phyloP scores from a whole-genome alignment of 371 early-diverging fungal species.

The Coemansia sp. region DNA sequence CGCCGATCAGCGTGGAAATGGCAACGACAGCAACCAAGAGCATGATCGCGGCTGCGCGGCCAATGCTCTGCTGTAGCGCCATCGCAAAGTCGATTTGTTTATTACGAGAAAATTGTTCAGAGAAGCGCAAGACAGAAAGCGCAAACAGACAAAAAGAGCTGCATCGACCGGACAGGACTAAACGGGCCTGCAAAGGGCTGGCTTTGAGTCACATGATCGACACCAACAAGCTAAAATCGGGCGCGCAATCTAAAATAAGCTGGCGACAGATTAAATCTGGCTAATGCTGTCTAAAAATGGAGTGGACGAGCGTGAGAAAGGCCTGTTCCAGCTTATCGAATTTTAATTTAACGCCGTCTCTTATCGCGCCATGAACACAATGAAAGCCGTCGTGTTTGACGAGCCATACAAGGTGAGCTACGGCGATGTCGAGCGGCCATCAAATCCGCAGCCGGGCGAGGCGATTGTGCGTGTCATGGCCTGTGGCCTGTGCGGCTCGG shows the following conservation, averaged over 20 bases:
- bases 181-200: too few species aligned
- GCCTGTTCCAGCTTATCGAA: neutral
- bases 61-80: neutral
- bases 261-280: too few species aligned
- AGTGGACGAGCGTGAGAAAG: too few species aligned
- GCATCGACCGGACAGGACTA: neutral
- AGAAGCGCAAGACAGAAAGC: neutral
- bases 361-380: neutral
- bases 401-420: slow-evolving; percentile 22
- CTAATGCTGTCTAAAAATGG: too few species aligned
- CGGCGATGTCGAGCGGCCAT: slow-evolving; percentile 24
- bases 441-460: slow-evolving; percentile 24
- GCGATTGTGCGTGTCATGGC: slow-evolving; percentile 43
- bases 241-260: too few species aligned
- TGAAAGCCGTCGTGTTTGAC: slow-evolving; percentile 39
- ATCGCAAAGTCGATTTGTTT: neutral
- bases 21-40: neutral
- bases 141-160: neutral
- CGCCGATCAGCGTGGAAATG: slow-evolving; percentile 1
- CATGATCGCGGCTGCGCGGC: neutral
- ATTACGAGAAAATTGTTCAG: neutral
- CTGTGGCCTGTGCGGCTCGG: slow-evolving; percentile 41
- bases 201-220: too few species aligned
- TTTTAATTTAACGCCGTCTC: neutral
- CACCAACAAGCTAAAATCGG: too few species aligned